These are phyloP conservation scores for Diplosphaera chodatii DNA, from an alignment of 139 green algal species.

Conservation along the genomic window DNA sequence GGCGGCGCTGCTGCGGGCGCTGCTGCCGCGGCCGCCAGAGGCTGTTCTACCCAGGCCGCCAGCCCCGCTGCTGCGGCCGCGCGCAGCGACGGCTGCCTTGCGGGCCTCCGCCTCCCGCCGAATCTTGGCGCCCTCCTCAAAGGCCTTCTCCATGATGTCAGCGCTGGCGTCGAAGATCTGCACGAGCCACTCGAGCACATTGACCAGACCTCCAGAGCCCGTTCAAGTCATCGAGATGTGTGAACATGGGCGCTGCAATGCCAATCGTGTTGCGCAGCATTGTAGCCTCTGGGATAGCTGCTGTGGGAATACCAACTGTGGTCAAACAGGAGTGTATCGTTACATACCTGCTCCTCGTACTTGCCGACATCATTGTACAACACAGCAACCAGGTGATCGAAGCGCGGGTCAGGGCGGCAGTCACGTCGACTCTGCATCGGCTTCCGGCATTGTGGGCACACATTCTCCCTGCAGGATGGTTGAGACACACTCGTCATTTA, in stretches of 20 bases:
- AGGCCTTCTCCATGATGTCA: background rate
- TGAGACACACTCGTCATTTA: no score
- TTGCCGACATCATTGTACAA: conserved; percentile 27
- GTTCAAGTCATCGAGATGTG: no score
- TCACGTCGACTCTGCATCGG: conserved; percentile 35
- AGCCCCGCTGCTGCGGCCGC: no score
- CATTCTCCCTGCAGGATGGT: conserved; percentile 28
- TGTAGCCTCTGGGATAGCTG: no score
- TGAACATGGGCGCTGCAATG: no score
- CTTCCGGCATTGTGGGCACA: conserved; percentile 32
- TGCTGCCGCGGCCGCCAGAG: no score
- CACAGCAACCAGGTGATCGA: conserved; percentile 25
- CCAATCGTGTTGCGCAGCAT: no score
- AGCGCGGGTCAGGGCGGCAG: conserved; percentile 35
- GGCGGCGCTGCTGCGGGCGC: no score
- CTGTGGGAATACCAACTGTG: no score
- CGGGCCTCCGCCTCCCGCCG: background rate
- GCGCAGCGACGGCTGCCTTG: background rate
- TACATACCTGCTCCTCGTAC: conserved; percentile 22
- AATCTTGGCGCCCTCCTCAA: background rate
- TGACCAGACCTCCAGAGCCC: no score
- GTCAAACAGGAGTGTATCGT: no score
- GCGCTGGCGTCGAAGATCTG: background rate
- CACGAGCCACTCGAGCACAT: no score
- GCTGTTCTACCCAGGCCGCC: background rate